Base-by-base conservation (phyloP, 345 rosid species). In the Streptanthus diversifolius region DNA sequence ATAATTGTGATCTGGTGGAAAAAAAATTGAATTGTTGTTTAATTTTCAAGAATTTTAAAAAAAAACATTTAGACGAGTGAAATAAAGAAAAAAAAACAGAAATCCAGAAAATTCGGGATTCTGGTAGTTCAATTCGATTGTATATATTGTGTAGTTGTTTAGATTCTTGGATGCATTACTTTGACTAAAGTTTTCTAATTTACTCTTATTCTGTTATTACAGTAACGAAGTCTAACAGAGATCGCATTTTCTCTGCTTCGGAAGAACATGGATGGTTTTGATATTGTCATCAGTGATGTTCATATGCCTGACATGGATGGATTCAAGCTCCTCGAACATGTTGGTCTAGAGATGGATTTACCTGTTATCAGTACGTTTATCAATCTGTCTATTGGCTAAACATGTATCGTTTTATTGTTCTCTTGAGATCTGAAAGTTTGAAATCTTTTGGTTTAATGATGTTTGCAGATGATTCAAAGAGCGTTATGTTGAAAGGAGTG, bases 261-360 rank as follows among this genome's bases (percentile, higher is more conserved):
- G 27, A 77, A 78, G 77, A 79, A 85, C 73, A 73, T 79, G 47
- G 73, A 77, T 10, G 84, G 76, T 7, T 88, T 85, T 17, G 96
- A 95, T 77, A 77, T 95, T 5, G 97, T 95, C 56, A 76, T 95
- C 63, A 88, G 90, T 29, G 96, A 88, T 78, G 92, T 95, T 21
- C 92, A 90, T 73, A 88, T 90, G 93, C 97, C 98, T 3, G 90
- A 84, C 77, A 91, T 95, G 93, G 87, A 87, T 69, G 98, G 98
- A 3, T 86, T 85, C 82, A 81, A 91, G 52, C 96, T 95, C 32
- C 93, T 85, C 3, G 90, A 82, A 37, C 84, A 79, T 39, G 82
- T 95, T 1, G 83, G 88, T 33, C 70, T 85, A 54, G 90, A 91
- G 79, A 87, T 95, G 90, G 90, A 91, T 59, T 85, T 95, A 55